Conservation (phyloP, 306 rosid genomes). For the Crotalaria pallida region DNA sequence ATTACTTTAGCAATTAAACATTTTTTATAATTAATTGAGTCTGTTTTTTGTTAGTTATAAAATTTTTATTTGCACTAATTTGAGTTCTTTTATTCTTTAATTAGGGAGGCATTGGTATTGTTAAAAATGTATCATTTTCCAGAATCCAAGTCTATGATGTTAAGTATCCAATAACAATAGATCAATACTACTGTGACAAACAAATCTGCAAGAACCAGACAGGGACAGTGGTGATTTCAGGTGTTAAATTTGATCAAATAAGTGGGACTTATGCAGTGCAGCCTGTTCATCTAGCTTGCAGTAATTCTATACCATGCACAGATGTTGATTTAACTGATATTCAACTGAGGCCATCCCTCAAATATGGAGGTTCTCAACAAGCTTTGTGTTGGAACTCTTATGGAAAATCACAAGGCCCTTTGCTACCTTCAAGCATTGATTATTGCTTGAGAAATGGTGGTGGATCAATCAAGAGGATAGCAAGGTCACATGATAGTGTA, state of each 20-base stretch:
- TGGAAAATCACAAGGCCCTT: constrained; percentile 63
- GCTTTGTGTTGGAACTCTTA: constrained; percentile 67
- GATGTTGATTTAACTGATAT: constrained; percentile 60
- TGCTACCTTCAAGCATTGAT: constrained; percentile 67
- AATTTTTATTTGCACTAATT: background rate
- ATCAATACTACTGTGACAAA: constrained; percentile 87
- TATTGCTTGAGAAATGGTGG: constrained; percentile 70
- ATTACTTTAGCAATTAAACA: background rate
- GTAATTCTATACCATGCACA: constrained; percentile 72
- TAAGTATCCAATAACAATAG: constrained; percentile 68
- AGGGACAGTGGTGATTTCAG: constrained; percentile 53
- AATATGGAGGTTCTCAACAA: constrained; percentile 27
- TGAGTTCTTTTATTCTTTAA: background rate
- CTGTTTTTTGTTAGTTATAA: background rate
- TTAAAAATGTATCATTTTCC: constrained; percentile 80
- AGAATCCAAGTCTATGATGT: constrained; percentile 65
- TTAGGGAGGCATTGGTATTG: constrained; percentile 91
- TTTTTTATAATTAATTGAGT: background rate
- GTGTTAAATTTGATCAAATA: constrained; percentile 52
- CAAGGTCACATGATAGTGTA: constrained; percentile 53
- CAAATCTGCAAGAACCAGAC: constrained; percentile 71
- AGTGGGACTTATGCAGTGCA: constrained; percentile 55
- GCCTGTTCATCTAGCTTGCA: constrained; percentile 75
- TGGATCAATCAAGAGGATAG: constrained; percentile 40
- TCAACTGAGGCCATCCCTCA: constrained; percentile 53